These are phyloP conservation scores for Zanthoxylum bungeanum DNA, from an alignment of 345 rosid species.

Conservation along the genomic window DNA sequence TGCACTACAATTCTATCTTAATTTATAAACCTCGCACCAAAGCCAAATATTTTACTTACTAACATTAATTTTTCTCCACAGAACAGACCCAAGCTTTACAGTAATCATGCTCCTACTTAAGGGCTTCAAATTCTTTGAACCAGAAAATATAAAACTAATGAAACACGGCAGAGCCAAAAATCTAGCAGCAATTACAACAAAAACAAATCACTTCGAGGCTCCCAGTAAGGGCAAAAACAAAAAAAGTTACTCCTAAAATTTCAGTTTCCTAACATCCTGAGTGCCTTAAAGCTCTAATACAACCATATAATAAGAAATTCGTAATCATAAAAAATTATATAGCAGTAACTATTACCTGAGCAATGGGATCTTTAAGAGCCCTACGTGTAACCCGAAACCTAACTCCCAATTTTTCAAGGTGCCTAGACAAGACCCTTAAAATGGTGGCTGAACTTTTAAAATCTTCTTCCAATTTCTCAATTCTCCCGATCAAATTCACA, in stretches of 20 bases:
- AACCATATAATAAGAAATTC: not conserved
- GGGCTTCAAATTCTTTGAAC: not conserved
- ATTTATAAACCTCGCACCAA: not conserved
- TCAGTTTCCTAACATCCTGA: not conserved
- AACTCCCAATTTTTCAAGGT: slow-evolving; percentile 88
- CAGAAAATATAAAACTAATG: not conserved
- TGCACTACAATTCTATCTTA: not conserved
- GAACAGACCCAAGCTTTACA: not conserved
- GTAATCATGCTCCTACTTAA: not conserved
- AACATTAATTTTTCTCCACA: not conserved
- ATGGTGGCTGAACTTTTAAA: slow-evolving; percentile 57
- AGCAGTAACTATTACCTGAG: slow-evolving; percentile 51
- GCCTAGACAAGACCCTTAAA: slow-evolving; percentile 70
- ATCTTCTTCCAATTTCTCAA: slow-evolving; percentile 89
- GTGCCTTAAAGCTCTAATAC: not conserved
- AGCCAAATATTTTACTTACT: not conserved
- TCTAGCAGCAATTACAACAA: not conserved
- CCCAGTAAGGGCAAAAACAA: not conserved
- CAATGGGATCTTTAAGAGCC: slow-evolving; percentile 71
- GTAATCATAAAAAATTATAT: not conserved
- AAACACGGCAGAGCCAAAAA: not conserved
- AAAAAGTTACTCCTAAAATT: not conserved
- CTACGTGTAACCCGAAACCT: slow-evolving; percentile 79
- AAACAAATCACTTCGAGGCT: not conserved
- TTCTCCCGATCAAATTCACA: slow-evolving; percentile 53